These are phyloP conservation scores for Bassia scoparia DNA, from an alignment of 148 eudicot species.

Conservation along the genomic window DNA sequence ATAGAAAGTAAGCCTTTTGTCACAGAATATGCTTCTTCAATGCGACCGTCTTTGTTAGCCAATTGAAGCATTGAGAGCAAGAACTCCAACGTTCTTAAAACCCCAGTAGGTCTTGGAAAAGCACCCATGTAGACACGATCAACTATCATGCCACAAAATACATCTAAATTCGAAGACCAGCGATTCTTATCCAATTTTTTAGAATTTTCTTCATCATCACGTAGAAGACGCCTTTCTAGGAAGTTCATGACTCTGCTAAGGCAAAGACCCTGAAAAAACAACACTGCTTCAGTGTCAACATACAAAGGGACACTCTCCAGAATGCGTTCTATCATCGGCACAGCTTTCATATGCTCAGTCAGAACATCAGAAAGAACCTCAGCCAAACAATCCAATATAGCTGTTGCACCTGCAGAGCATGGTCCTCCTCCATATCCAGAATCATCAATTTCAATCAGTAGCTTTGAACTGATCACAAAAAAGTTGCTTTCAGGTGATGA, in stretches of 20 bases:
- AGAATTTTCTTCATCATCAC: slow-evolving; percentile 88
- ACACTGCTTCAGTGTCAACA: slow-evolving; percentile 75
- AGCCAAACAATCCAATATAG: slow-evolving; percentile 84
- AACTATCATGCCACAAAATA: slow-evolving; percentile 77
- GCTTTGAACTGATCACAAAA: slow-evolving; percentile 50
- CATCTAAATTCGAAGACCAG: slow-evolving; percentile 87
- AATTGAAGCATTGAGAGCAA: slow-evolving; percentile 91
- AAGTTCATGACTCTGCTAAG: slow-evolving; percentile 92
- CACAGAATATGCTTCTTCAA: slow-evolving; percentile 72
- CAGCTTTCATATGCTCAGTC: slow-evolving; percentile 89
- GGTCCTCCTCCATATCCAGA: slow-evolving; percentile 95
- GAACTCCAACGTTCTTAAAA: slow-evolving; percentile 82
- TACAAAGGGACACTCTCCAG: slow-evolving; percentile 83
- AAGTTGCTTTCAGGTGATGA: slow-evolving; percentile 38
- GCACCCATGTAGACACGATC: slow-evolving; percentile 98
- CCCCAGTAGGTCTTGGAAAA: slow-evolving; percentile 82
- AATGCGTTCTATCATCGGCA: slow-evolving; percentile 61
- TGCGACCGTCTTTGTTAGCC: slow-evolving; percentile 92
- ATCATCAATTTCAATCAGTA: slow-evolving; percentile 82
- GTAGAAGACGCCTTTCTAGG: slow-evolving; percentile 89
- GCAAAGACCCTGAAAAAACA: slow-evolving; percentile 96
- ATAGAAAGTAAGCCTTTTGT: slow-evolving; percentile 78
- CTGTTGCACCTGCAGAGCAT: slow-evolving; percentile 90
- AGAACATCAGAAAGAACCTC: slow-evolving; percentile 83
- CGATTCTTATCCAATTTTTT: slow-evolving; percentile 85